Evolutionary conservation across 2,329 filamentous ascomycete genomes (phyloP).

Genomic region (Fusarium luffae): DNA sequence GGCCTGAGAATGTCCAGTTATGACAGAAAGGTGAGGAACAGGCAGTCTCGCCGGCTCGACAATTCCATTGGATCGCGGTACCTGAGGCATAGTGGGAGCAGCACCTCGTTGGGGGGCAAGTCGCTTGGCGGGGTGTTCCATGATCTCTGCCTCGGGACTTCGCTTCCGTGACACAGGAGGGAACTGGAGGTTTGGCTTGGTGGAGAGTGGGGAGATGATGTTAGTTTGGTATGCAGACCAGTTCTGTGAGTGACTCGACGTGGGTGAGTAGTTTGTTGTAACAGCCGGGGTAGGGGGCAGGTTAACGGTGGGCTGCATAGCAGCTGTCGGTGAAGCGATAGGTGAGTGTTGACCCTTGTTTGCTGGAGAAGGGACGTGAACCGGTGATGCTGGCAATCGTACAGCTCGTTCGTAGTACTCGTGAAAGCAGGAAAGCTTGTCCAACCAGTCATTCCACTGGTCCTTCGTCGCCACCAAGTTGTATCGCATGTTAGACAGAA

Average conservation of each 20-base stretch:
- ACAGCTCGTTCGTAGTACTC: slow-evolving; percentile 82
- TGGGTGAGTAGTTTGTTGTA: slow-evolving; percentile 55
- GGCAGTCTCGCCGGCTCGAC: slow-evolving; percentile 64
- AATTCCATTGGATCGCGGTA: slow-evolving; percentile 35
- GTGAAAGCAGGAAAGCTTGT: slow-evolving; percentile 82
- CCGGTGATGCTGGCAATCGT: slow-evolving; percentile 54
- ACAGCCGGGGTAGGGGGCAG: slow-evolving; percentile 50
- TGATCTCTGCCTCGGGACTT: slow-evolving; percentile 60
- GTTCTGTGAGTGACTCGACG: slow-evolving; percentile 50
- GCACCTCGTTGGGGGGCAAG: slow-evolving; percentile 44
- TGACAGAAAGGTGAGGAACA: slow-evolving; percentile 76
- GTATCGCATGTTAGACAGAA: slow-evolving; percentile 98
- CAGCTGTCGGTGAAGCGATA: slow-evolving; percentile 61
- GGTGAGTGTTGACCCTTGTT: slow-evolving; percentile 57
- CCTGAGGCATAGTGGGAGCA: slow-evolving; percentile 27
- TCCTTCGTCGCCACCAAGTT: slow-evolving; percentile 86
- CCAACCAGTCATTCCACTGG: slow-evolving; percentile 90
- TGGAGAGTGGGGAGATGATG: slow-evolving; percentile 60
- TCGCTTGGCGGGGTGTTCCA: slow-evolving; percentile 68
- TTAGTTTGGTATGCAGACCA: slow-evolving; percentile 56
- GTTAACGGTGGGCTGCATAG: slow-evolving; percentile 45
- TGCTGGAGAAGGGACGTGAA: slow-evolving; percentile 56
- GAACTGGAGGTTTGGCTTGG: slow-evolving; percentile 58
- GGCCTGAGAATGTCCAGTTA: slow-evolving; percentile 57
- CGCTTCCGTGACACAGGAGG: slow-evolving; percentile 60